Conservation (phyloP, 2,329 filamentous ascomycete genomes). For the Arthrinium puccinioides region DNA sequence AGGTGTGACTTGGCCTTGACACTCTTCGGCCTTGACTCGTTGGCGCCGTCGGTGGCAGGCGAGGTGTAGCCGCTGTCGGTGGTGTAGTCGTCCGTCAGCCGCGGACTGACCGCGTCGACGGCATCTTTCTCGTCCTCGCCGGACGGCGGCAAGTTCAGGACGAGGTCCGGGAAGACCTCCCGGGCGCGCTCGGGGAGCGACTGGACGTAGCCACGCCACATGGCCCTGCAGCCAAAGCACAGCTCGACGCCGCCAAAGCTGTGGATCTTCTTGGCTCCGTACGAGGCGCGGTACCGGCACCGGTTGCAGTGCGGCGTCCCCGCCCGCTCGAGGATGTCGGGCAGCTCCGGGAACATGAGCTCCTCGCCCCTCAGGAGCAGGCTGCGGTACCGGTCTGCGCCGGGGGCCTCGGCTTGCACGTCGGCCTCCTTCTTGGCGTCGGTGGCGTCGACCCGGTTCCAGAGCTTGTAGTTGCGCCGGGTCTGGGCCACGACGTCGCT, state of each 20-base stretch:
- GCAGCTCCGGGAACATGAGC: conserved; percentile 11
- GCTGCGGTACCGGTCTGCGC: conserved; percentile 5
- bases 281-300: conserved; percentile 6
- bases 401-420: neutral
- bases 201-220: conserved; percentile 3
- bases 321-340: conserved; percentile 6
- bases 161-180: conserved; percentile 1
- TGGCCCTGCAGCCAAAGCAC: conserved; percentile 4
- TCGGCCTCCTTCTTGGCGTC: neutral
- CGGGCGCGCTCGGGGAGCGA: neutral
- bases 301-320: conserved; percentile 4
- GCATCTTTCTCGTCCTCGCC: neutral
- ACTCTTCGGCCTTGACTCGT: no score
- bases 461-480: conserved; percentile 22
- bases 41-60: no score
- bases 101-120: no score
- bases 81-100: neutral
- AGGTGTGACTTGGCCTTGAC: no score
- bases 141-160: neutral
- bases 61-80: no score
- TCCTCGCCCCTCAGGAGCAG: conserved; percentile 7
- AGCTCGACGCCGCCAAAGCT: conserved; percentile 11
- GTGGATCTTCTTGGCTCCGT: conserved; percentile 6
- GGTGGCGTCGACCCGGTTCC: conserved; percentile 18
- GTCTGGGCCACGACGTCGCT: conserved; percentile 14